Base-by-base conservation (phyloP, 2,329 filamentous ascomycete genomes). In the Botrytis medusae region DNA sequence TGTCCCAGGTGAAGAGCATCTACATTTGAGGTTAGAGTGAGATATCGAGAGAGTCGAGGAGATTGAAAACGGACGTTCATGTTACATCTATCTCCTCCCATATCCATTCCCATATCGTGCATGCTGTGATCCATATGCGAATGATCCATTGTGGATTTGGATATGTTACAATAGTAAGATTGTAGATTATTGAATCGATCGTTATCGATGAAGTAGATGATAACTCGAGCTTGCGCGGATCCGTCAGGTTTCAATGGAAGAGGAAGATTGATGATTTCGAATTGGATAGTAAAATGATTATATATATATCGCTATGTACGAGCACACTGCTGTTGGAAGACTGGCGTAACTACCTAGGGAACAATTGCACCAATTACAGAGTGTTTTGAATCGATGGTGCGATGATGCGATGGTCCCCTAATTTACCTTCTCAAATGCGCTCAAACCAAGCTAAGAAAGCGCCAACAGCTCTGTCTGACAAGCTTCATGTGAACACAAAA, bases 1-100 rank as follows among this genome's bases (percentile, higher is more conserved):
- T 95, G 82, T 94, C 90, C 95, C 95, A 99, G 75, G 94, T 98
- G 86, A 99, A 99, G 77, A 98, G 90, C 95, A 98, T 98, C 94
- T 97, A 78, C 8, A n/a, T 46, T 48, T 34, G 22, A 22, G 18
- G 37, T 72, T 46, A 72, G 51, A 29, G 25, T 42, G 40, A 34
- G 18, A 29, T 16, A 18, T 57, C 7, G 16, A 32, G n/a, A 22
- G 32, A 48, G 6, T 57, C 6, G 29, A 29, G 14, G 2, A 29
- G 10, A 51, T 42, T 40, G 48, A 65, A 48, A 6, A 54, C 91
- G 80, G 84, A 95, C 95, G 83, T 95, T 97, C 94, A 98, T 98
- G 83, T 87, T 95, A 88, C 95, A 98, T 86, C 90, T 89, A 77
- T 84, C 84, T 72, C 85, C 85, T 86, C 89, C 90, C 81, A 70